Conservation (phyloP, 2,329 filamentous ascomycete genomes). For the Scedosporium aurantiacum region DNA sequence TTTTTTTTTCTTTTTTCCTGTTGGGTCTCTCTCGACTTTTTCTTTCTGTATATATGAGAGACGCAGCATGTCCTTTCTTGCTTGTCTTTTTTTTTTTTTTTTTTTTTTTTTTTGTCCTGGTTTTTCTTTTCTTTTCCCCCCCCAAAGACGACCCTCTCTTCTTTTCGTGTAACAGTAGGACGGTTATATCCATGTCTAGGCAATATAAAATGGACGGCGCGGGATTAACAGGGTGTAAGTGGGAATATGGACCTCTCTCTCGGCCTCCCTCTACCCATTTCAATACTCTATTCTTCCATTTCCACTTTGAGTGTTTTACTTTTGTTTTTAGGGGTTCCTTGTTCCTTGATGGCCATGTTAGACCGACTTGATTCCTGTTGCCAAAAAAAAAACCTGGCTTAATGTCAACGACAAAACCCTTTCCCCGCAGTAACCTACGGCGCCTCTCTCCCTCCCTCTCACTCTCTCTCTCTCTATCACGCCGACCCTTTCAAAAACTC, state of each 20-base stretch:
- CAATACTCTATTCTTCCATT: background rate
- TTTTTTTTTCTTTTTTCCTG: background rate
- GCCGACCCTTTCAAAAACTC: constrained; percentile 49
- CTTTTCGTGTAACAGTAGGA: no score
- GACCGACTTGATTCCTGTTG: no score
- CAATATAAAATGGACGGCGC: no score
- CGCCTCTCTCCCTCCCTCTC: background rate
- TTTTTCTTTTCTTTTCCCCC: background rate
- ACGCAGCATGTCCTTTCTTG: background rate
- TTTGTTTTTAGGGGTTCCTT: no score
- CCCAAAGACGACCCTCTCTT: background rate
- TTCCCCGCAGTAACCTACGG: no score
- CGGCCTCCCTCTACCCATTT: background rate
- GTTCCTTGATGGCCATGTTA: no score
- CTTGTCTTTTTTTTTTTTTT: background rate
- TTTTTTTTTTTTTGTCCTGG: background rate
- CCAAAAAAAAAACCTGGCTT: no score
- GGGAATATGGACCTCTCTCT: no score
- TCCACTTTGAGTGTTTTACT: no score
- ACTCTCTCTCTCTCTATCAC: background rate
- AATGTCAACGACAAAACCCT: background rate
- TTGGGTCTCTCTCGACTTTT: background rate
- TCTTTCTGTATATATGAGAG: no score
- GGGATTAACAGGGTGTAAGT: no score
- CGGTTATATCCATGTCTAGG: no score